Base-by-base conservation (phyloP, 768 basidiomycete species). In the Tricholoma matsutake region DNA sequence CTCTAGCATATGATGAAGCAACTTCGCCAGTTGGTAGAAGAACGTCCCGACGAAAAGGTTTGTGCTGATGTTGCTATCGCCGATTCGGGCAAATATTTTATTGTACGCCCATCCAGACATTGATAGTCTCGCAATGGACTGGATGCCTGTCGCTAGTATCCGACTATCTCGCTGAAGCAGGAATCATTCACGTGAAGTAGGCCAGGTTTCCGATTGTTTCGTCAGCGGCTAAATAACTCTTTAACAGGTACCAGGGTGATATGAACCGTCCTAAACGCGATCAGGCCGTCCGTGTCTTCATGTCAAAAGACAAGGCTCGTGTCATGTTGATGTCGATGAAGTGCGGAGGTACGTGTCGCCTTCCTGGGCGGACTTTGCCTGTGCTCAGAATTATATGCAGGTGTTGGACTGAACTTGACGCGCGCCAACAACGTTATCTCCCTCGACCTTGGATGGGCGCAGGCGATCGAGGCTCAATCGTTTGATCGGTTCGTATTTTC, bases 111-210 rank as follows among this genome's bases (percentile, higher is more conserved):
- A 37, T 51, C 20, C 59, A 88, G 84, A 79, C 81, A 51, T 69
- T 93, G 55, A 73, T 91, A 60, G 79, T 91, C 59, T 89, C 87
- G 0, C 86, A 88, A 69, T 92, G 90, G 85, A 88, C 86, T 0
- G 71, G 76, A 6, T 88, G 84, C 59, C 77, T 93, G 37, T 77
- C 81, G 9, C 76, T 91, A 4, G 81, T 87, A n/a, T 86, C 83
- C 0, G 72, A 82, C 54, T 88, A 87, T 67, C 76, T 92, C n/a
- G 71, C 72, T 0, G 79, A 83, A 65, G 73, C 80, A 20, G 75
- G 75, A 1, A 78, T 87, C 52, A 64, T 73, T 3, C 84, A 85
- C 63, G 82, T 87, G 59, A 86, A 84, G 83, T 85, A 64, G 13
- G 75, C 66, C 56, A 34, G 34, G 13, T 18, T 61, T 25, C 53